Percentiles rank a stretch among this genome's conserved stretches.
These are phyloP conservation scores for Obelidium mucronatum DNA, from an alignment of 192 early-diverging fungal species.

Conservation along the genomic window DNA sequence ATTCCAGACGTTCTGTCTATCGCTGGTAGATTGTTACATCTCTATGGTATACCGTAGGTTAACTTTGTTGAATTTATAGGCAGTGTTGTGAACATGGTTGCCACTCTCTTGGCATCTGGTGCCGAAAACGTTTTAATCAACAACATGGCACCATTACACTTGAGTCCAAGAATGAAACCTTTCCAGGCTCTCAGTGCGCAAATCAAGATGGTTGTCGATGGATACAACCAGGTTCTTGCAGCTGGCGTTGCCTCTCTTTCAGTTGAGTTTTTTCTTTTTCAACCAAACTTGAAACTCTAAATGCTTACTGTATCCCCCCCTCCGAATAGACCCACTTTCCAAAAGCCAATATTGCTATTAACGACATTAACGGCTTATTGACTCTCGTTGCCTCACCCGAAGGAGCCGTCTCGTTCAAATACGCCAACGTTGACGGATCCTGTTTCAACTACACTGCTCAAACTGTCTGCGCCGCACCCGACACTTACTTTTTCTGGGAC, in stretches of 20 bases:
- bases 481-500: constrained; percentile 18
- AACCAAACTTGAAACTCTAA: no score
- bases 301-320: no score
- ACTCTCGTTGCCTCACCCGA: background rate
- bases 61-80: no score
- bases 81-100: background rate
- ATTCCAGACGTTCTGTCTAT: background rate
- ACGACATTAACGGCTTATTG: constrained; percentile 5
- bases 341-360: background rate
- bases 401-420: background rate
- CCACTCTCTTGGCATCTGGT: background rate
- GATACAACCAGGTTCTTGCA: background rate
- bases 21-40: background rate
- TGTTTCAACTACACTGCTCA: constrained; percentile 3
- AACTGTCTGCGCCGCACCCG: constrained; percentile 11
- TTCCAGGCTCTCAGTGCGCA: background rate
- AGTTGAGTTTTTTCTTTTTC: no score
- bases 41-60: background rate
- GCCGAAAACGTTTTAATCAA: background rate
- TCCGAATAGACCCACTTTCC: background rate
- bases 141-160: background rate
- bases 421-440: background rate
- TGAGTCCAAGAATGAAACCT: background rate
- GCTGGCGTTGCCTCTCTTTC: background rate
- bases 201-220: background rate